Percentiles rank a stretch among this genome's conserved stretches.
Evolutionary conservation across 768 basidiomycete species (phyloP).

Genomic region (Rhizopogon salebrosus): DNA sequence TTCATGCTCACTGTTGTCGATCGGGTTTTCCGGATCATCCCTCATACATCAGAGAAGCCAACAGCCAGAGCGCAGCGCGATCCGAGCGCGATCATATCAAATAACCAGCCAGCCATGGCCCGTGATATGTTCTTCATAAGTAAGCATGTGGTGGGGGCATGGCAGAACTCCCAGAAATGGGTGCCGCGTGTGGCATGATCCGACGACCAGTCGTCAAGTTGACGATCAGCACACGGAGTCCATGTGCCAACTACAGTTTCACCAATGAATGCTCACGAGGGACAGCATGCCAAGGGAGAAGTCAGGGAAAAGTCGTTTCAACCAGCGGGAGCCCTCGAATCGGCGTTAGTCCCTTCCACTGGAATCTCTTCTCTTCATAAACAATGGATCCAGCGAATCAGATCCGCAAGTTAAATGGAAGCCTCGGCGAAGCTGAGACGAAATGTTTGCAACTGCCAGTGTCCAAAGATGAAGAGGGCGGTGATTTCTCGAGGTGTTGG

Average conservation of each 20-base stretch:
- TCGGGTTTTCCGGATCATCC: background rate
- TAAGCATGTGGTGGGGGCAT: background rate
- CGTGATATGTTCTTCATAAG: background rate
- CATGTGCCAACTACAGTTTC: background rate
- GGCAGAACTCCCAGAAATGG: background rate
- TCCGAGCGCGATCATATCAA: background rate
- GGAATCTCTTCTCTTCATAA: background rate
- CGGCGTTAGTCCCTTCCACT: background rate
- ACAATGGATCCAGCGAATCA: background rate
- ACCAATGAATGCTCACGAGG: background rate
- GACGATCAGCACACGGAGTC: background rate
- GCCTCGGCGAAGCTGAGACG: background rate
- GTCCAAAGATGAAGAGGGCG: constrained; percentile 4
- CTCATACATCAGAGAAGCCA: background rate
- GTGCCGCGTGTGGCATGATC: background rate
- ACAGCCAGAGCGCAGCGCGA: background rate
- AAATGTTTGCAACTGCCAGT: background rate
- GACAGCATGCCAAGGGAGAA: background rate
- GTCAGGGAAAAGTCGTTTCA: background rate
- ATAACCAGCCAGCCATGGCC: too few species aligned
- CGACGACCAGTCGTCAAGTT: background rate
- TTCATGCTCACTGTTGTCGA: background rate
- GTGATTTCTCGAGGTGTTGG: constrained; percentile 1
- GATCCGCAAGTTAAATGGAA: background rate
- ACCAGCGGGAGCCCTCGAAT: background rate